Evolutionary conservation across 441 rosid genomes (phyloP), one percentile per base, ranked within the genome.

Genomic region (Adansonia grandidieri): DNA sequence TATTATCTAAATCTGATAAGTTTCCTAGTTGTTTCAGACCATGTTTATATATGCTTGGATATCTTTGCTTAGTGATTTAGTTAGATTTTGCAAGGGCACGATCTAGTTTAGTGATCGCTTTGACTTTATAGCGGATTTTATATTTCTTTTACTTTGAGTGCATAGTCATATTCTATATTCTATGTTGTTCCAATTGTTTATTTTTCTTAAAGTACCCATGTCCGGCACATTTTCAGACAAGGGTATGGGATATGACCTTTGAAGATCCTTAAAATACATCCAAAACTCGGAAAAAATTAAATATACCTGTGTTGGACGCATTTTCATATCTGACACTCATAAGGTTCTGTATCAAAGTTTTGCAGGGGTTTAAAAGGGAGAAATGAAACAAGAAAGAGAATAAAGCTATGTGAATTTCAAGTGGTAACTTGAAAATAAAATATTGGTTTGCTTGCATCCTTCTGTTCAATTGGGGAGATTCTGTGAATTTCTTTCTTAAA

Each of bases 31-130:
- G 32, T 20, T 47, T 24, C 19, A 10, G 1, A 58, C 24, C 3
- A 40, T 19, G 50, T 14, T 48, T 19, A 15, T 53, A 54, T 42
- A 15, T 22, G 50, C 15, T 69, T 17, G n/a, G 28, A 20, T 48
- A 22, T 48, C 15, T 22, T 19, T 13, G 32, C 40, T 47, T 47
- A 13, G 51, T 47, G 51, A 47, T 47, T 47, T 47, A 47, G 51
- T 47, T 47, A 47, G 13, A 47, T 20, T 50, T 9, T 45, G 37
- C 15, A 10, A 32, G 20, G 42, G 74, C 37, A 58, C 14, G 47
- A 68, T 68, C 74, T 58, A 47, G 51, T 67, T 71, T 66, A 3
- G 66, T 42, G 6, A 4, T 22, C 40, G 6, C 58, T 57, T 77
- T 66, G 45, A 54, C 44, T 56, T 69, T 67, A 47, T 53, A 47